Evolutionary conservation across 306 rosid genomes (phyloP).

Genomic region (Vigna radiata): DNA sequence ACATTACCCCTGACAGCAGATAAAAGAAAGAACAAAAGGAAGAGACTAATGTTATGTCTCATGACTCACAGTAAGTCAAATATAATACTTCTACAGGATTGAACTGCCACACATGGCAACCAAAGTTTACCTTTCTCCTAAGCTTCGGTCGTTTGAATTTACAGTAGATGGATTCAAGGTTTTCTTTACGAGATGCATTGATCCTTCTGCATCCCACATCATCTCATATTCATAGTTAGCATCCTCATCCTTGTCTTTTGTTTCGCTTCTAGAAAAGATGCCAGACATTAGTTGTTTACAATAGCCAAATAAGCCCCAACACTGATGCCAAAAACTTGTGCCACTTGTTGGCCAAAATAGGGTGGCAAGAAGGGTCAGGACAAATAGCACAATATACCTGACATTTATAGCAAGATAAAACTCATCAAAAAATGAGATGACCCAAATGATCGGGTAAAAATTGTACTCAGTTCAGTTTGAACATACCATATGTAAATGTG

Average conservation of each 20-base stretch:
- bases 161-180: conserved; percentile 48
- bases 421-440: conserved; percentile 12
- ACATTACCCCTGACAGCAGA: conserved; percentile 66
- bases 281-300: conserved; percentile 52
- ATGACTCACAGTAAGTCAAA: conserved; percentile 16
- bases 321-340: conserved; percentile 60
- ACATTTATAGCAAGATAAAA: conserved; percentile 20
- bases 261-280: conserved; percentile 50
- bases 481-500: conserved; percentile 74
- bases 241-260: conserved; percentile 83
- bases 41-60: conserved; percentile 15
- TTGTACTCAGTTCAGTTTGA: conserved; percentile 31
- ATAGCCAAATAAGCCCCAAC: conserved; percentile 43
- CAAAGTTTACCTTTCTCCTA: conserved; percentile 67
- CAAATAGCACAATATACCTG: conserved; percentile 73
- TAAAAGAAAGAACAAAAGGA: conserved; percentile 1
- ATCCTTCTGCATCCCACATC: conserved; percentile 88
- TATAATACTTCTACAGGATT: conserved; percentile 12
- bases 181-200: conserved; percentile 89
- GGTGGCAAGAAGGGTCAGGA: conserved; percentile 66
- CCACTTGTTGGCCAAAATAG: conserved; percentile 74
- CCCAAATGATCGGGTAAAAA: conserved; percentile 17
- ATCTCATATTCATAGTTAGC: conserved; percentile 74
- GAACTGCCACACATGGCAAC: conserved; percentile 29
- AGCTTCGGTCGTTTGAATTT: conserved; percentile 52